These are phyloP conservation scores for Aspergillus costaricaensis DNA, from an alignment of 2,329 filamentous ascomycete species.

Conservation along the genomic window DNA sequence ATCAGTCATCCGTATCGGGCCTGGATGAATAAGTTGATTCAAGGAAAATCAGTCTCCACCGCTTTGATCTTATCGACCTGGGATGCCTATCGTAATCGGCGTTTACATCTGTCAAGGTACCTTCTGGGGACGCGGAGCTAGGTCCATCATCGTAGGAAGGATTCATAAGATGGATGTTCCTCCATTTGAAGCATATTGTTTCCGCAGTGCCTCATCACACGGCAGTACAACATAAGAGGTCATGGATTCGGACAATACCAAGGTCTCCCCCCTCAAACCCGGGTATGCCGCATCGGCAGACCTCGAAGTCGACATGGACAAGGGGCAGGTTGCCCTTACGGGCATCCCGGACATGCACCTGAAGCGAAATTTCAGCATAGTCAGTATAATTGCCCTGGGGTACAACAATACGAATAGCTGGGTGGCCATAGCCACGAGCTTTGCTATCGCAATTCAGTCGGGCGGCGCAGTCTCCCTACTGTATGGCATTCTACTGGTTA, in stretches of 20 bases:
- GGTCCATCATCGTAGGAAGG: not conserved
- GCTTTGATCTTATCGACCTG: not conserved
- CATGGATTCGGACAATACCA: constrained; percentile 17
- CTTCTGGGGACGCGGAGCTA: not conserved
- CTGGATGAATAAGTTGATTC: constrained; percentile 3
- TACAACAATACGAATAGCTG: constrained; percentile 31
- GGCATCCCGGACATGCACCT: constrained; percentile 22
- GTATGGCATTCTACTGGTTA: constrained; percentile 26
- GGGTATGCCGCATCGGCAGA: constrained; percentile 5
- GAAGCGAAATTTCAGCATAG: constrained; percentile 27
- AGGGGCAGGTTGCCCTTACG: constrained; percentile 22
- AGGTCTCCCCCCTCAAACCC: constrained; percentile 9
- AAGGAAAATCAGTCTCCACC: constrained; percentile 4
- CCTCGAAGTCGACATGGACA: constrained; percentile 21
- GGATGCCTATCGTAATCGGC: not conserved
- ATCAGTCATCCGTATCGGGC: constrained; percentile 2
- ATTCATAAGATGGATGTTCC: not conserved
- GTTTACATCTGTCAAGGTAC: not conserved
- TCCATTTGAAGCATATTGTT: not conserved
- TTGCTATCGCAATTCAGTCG: constrained; percentile 27
- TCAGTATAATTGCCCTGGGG: constrained; percentile 27
- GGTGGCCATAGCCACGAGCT: constrained; percentile 28
- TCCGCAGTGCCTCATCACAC: not conserved
- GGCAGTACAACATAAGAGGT: not conserved
- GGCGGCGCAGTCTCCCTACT: constrained; percentile 25